These are phyloP conservation scores for Myxozyma vanderwaltii DNA, from an alignment of 805 yeast species.

Conservation along the genomic window DNA sequence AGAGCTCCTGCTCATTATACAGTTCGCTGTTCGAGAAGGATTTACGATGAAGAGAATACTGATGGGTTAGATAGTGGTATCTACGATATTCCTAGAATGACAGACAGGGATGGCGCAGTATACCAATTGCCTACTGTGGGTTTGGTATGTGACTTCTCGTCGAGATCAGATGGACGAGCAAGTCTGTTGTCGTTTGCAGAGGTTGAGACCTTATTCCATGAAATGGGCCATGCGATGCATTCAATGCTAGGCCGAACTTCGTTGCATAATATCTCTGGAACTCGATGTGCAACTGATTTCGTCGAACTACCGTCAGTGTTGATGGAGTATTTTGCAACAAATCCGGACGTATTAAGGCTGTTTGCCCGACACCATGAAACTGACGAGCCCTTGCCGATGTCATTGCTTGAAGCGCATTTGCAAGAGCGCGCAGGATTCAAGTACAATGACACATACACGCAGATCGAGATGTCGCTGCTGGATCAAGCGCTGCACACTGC, in stretches of 20 bases:
- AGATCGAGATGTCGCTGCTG: conserved; percentile 83
- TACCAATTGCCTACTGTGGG: conserved; percentile 90
- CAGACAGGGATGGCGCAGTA: conserved; percentile 48
- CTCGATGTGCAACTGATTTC: conserved; percentile 93
- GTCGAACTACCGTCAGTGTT: conserved; percentile 96
- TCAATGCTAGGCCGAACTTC: conserved; percentile 93
- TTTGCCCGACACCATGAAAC: conserved; percentile 76
- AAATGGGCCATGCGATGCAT: conserved; percentile 99
- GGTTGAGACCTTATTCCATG: conserved; percentile 93
- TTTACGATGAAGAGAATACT: conserved; percentile 56
- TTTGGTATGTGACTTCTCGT: conserved; percentile 75
- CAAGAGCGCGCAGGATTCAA: conserved; percentile 56
- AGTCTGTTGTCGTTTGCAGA: conserved; percentile 72
- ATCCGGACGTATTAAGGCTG: conserved; percentile 68
- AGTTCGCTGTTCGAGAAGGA: conserved; percentile 86
- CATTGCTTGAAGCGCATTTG: conserved; percentile 55
- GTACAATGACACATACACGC: conserved; percentile 78
- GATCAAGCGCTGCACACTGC: conserved; percentile 76
- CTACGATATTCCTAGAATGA: conserved; percentile 31
- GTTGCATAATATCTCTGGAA: conserved; percentile 89
- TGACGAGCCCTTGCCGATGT: conserved; percentile 57
- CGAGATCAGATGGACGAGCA: conserved; percentile 47
- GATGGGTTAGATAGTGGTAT: conserved; percentile 41
- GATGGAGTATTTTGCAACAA: conserved; percentile 90
- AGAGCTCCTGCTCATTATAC: conserved; percentile 91